Percentiles rank a stretch among this genome's conserved stretches.
Evolutionary conservation across 2,329 filamentous ascomycete genomes (phyloP).

Genomic region (Hypoxylon sp.): DNA sequence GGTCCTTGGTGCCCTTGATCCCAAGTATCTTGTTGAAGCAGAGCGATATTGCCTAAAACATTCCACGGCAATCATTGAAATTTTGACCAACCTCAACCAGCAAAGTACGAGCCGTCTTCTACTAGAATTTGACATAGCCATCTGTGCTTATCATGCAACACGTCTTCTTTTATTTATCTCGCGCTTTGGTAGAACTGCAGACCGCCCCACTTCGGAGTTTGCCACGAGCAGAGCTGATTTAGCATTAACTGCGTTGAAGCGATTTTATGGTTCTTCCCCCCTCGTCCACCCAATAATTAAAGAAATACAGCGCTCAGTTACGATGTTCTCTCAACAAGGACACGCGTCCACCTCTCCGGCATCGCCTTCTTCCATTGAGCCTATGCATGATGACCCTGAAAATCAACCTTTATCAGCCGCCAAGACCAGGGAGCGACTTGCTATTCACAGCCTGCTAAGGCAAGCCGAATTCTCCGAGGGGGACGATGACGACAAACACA

Average conservation of each 20-base stretch:
- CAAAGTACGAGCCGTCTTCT: constrained; percentile 33
- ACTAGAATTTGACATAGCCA: constrained; percentile 47
- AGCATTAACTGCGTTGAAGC: constrained; percentile 46
- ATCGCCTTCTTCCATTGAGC: constrained; percentile 7
- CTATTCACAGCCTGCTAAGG: constrained; percentile 53
- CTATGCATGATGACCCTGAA: constrained; percentile 21
- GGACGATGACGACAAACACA: constrained; percentile 47
- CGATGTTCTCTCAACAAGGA: constrained; percentile 35
- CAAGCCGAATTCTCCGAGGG: constrained; percentile 46
- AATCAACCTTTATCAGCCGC: constrained; percentile 45
- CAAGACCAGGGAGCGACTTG: constrained; percentile 46
- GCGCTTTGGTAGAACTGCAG: constrained; percentile 32
- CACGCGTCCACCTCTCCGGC: background rate
- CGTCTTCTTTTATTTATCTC: constrained; percentile 49
- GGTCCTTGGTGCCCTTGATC: constrained; percentile 13
- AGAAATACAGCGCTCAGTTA: constrained; percentile 47
- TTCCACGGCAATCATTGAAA: constrained; percentile 34
- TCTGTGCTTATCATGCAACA: constrained; percentile 47
- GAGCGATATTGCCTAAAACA: constrained; percentile 21
- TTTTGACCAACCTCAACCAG: constrained; percentile 44
- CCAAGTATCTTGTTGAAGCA: constrained; percentile 2
- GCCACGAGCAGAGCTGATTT: constrained; percentile 50
- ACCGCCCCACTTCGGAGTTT: constrained; percentile 46
- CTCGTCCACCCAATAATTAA: constrained; percentile 51
- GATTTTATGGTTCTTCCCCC: constrained; percentile 50